A percentile compares a stretch with the other conserved stretches of the same genome.
phyloP scores from a whole-genome alignment of 1,284 basidiomycete genomes.

The Amylostereum chailletii region DNA sequence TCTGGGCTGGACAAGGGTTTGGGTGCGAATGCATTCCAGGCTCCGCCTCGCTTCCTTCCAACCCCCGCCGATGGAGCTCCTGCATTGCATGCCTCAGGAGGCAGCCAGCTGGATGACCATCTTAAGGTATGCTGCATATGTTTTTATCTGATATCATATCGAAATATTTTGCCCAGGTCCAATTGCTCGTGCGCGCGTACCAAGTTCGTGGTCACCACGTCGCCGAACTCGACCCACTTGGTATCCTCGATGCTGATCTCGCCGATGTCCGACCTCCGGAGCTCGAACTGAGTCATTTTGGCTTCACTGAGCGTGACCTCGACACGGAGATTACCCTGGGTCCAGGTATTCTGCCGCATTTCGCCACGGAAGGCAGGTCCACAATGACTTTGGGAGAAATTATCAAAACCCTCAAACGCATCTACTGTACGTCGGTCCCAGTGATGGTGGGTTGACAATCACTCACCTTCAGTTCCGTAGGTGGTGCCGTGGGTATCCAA shows the following conservation, averaged over 20 bases:
- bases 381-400: constrained; percentile 91
- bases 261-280: constrained; percentile 73
- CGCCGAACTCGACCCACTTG: constrained; percentile 92
- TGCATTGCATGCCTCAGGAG: constrained; percentile 62
- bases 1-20: constrained; percentile 88
- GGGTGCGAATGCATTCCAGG: constrained; percentile 78
- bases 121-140: constrained; percentile 61
- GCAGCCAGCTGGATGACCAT: constrained; percentile 84
- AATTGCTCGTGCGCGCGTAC: constrained; percentile 95
- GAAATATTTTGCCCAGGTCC: constrained; percentile 48
- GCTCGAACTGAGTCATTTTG: constrained; percentile 87
- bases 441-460: not conserved
- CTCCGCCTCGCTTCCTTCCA: constrained; percentile 69
- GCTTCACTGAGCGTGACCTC: constrained; percentile 90
- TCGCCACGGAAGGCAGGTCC: constrained; percentile 76
- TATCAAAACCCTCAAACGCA: constrained; percentile 85
- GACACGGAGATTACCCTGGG: constrained; percentile 93
- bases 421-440: constrained; percentile 71
- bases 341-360: constrained; percentile 94
- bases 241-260: constrained; percentile 86
- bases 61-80: constrained; percentile 77
- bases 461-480: constrained; percentile 28
- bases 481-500: constrained; percentile 90
- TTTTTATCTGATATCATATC: constrained; percentile 4
- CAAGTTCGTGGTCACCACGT: constrained; percentile 98